phyloP scores from a whole-genome alignment of 306 rosid genomes.

The Lathyrus aphaca region DNA sequence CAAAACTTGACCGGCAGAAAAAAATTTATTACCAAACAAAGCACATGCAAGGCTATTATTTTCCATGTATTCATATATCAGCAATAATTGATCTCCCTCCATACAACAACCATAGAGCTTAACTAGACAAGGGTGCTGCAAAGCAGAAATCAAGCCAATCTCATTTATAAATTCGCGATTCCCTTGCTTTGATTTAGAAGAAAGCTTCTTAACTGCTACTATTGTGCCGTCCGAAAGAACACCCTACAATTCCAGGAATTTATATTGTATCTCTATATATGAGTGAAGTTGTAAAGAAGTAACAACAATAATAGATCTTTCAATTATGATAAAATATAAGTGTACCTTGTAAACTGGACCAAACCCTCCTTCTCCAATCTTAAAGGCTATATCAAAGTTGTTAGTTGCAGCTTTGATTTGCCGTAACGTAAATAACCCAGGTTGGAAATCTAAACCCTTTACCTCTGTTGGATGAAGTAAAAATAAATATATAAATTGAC shows the following conservation, averaged over 20 bases:
- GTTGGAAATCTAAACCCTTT: conserved; percentile 55
- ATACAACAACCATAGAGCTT: conserved; percentile 66
- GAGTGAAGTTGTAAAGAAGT: not conserved
- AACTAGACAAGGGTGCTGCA: conserved; percentile 69
- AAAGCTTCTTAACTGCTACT: conserved; percentile 70
- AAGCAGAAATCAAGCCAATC: conserved; percentile 69
- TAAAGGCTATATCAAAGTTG: conserved; percentile 54
- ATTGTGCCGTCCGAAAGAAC: conserved; percentile 55
- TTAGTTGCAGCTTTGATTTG: conserved; percentile 66
- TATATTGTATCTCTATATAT: not conserved
- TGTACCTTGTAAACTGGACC: conserved; percentile 73
- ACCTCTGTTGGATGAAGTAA: conserved; percentile 46
- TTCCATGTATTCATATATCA: conserved; percentile 72
- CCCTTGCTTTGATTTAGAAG: conserved; percentile 73
- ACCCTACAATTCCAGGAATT: conserved; percentile 51
- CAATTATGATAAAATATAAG: not conserved
- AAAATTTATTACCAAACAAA: conserved; percentile 55
- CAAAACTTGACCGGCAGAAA: not conserved
- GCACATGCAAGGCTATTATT: conserved; percentile 66
- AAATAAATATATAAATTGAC: not conserved
- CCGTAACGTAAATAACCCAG: conserved; percentile 54
- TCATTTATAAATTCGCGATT: conserved; percentile 68
- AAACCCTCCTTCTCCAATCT: conserved; percentile 83
- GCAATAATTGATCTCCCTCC: conserved; percentile 62
- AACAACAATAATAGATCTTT: not conserved